A percentile compares a stretch with the other conserved stretches of the same genome.
These are phyloP conservation scores for Colletotrichum tropicale DNA, from an alignment of 2,329 filamentous ascomycete genomes.

Conservation along the genomic window DNA sequence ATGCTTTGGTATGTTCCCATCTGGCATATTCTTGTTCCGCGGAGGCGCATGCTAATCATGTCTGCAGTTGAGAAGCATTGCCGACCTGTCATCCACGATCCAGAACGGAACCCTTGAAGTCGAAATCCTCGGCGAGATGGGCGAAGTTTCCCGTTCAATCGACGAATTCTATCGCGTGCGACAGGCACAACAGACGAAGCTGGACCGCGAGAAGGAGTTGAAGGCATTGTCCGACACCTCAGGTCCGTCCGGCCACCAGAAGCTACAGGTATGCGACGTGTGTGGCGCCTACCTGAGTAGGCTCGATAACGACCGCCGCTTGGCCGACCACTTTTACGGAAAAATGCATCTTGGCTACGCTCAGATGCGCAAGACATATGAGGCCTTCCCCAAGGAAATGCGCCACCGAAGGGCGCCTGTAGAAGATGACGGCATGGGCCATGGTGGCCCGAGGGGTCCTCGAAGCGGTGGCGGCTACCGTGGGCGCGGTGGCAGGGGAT, in stretches of 20 bases:
- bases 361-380: constrained; percentile 94
- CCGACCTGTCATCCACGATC: constrained; percentile 79
- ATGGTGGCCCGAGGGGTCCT: constrained; percentile 55
- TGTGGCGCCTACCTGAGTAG: constrained; percentile 93
- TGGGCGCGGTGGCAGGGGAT: constrained; percentile 54
- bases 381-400: constrained; percentile 85
- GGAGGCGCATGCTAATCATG: constrained; percentile 31
- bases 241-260: constrained; percentile 94
- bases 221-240: constrained; percentile 91
- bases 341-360: constrained; percentile 99
- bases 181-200: constrained; percentile 79
- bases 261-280: constrained; percentile 97
- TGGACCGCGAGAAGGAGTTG: constrained; percentile 84
- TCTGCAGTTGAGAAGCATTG: constrained; percentile 76
- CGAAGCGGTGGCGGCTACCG: constrained; percentile 61
- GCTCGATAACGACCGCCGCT: constrained; percentile 89
- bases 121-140: constrained; percentile 81
- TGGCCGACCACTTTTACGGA: constrained; percentile 98
- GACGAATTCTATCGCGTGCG: constrained; percentile 89
- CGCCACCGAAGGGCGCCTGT: constrained; percentile 69
- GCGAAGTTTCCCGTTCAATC: constrained; percentile 79
- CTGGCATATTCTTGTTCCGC: neutral
- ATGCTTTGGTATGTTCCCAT: constrained; percentile 64
- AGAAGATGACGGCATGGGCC: constrained; percentile 46
- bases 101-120: constrained; percentile 85